Percentiles rank a stretch among this genome's conserved stretches.
phyloP scores from a whole-genome alignment of 495 filamentous ascomycete species.

The Amorphotheca resinae region DNA sequence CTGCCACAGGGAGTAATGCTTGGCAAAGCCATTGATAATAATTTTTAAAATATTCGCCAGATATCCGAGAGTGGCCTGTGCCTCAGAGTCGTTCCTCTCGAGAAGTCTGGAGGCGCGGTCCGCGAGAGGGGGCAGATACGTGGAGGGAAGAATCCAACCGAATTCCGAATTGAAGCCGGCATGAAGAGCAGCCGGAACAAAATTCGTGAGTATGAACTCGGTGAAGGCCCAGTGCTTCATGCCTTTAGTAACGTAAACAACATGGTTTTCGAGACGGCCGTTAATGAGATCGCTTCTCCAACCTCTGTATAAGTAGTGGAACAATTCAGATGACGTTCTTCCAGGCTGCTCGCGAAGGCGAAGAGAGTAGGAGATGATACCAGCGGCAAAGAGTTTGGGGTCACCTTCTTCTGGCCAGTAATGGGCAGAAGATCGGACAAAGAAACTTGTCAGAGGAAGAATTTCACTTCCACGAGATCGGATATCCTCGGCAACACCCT shows the following conservation, averaged over 20 bases:
- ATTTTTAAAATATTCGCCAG: slow-evolving; percentile 12
- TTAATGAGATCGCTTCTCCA: slow-evolving; percentile 36
- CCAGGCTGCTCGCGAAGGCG: slow-evolving; percentile 29
- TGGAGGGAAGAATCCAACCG: slow-evolving; percentile 5
- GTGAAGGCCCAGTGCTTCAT: slow-evolving; percentile 28
- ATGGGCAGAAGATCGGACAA: slow-evolving; percentile 31
- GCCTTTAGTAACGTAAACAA: slow-evolving; percentile 27
- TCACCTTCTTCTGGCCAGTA: slow-evolving; percentile 38
- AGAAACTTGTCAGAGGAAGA: slow-evolving; percentile 32
- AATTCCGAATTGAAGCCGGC: slow-evolving; percentile 6
- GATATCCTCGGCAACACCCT: slow-evolving; percentile 31
- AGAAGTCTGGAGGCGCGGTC: background rate
- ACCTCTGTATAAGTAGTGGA: slow-evolving; percentile 37
- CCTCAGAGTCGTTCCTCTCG: background rate
- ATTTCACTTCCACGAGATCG: slow-evolving; percentile 34
- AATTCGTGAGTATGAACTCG: slow-evolving; percentile 25
- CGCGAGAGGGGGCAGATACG: slow-evolving; percentile 7
- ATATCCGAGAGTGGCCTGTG: background rate
- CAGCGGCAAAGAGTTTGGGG: slow-evolving; percentile 34
- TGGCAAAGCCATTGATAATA: slow-evolving; percentile 5
- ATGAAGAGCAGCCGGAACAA: slow-evolving; percentile 10
- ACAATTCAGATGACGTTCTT: slow-evolving; percentile 32
- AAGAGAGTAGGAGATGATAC: slow-evolving; percentile 36
- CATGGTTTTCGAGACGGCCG: slow-evolving; percentile 27
- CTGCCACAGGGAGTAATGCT: background rate